Evolutionary conservation across 2,329 filamentous ascomycete species (phyloP).

Genomic region (Tricladium varicosporioides): DNA sequence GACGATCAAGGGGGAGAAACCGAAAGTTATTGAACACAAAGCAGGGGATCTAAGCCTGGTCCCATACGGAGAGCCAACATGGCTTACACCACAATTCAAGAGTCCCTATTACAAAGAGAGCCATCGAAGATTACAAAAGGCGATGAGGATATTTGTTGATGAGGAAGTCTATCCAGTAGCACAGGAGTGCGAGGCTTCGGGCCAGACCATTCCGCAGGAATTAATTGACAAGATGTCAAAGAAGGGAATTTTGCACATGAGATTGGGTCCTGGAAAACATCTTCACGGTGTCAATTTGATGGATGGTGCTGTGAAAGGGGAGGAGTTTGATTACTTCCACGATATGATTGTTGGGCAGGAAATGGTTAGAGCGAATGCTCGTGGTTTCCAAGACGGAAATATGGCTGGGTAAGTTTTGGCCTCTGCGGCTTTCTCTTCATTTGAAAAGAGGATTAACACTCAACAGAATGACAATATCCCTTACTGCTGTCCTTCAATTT

Average conservation of each 20-base stretch:
- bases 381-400: constrained; percentile 84
- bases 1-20: constrained; percentile 69
- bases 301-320: constrained; percentile 67
- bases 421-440: neutral
- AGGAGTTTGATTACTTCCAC: constrained; percentile 87
- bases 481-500: constrained; percentile 80
- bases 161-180: constrained; percentile 71
- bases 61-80: constrained; percentile 82
- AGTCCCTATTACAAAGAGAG: constrained; percentile 78
- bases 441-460: neutral
- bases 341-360: constrained; percentile 77
- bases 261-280: constrained; percentile 79
- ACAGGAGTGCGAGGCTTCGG: constrained; percentile 70
- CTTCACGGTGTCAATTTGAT: constrained; percentile 69
- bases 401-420: constrained; percentile 57
- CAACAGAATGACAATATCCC: constrained; percentile 66
- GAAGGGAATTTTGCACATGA: constrained; percentile 74
- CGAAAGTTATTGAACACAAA: constrained; percentile 67
- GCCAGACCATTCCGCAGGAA: constrained; percentile 66
- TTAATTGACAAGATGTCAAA: constrained; percentile 78
- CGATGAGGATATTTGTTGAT: constrained; percentile 72
- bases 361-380: constrained; percentile 64
- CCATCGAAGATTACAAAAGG: constrained; percentile 66
- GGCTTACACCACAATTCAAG: constrained; percentile 75
- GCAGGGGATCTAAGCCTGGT: constrained; percentile 72